Percentiles rank a stretch among this genome's conserved stretches.
Evolutionary conservation across 768 basidiomycete species (phyloP).

Genomic region (Leucosporidium yakuticum): DNA sequence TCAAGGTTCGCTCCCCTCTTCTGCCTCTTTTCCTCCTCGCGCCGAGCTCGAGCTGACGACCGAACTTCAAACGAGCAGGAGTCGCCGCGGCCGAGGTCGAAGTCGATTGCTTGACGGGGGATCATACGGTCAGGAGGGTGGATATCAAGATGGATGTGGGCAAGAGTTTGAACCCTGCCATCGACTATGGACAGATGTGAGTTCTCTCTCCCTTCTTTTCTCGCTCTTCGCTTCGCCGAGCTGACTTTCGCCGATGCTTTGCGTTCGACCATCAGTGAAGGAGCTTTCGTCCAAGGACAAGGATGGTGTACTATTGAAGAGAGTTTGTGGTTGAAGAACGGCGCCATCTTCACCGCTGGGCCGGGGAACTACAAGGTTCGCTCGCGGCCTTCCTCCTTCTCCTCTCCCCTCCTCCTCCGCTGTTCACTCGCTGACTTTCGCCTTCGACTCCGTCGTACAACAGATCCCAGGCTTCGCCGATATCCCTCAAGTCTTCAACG

Average conservation of each 20-base stretch:
- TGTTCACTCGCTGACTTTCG: not conserved
- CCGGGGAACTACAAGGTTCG: slow-evolving; percentile 19
- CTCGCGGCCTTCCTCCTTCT: not conserved
- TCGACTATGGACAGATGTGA: slow-evolving; percentile 38
- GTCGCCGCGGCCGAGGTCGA: slow-evolving; percentile 36
- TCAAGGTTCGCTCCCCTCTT: not conserved
- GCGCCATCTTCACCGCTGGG: slow-evolving; percentile 36
- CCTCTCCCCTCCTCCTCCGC: not conserved
- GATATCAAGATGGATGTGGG: slow-evolving; percentile 38
- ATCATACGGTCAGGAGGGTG: slow-evolving; percentile 26
- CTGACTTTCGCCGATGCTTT: no score
- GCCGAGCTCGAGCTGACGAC: not conserved
- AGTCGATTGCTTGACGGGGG: slow-evolving; percentile 37
- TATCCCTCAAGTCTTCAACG: slow-evolving; percentile 35
- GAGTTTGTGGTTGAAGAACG: slow-evolving; percentile 35
- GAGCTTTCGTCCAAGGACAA: slow-evolving; percentile 32
- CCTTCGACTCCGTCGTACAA: slow-evolving; percentile 3
- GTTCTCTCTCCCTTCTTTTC: no score
- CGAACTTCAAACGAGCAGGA: not conserved
- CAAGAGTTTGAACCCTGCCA: slow-evolving; percentile 35
- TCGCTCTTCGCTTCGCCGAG: no score
- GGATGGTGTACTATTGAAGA: slow-evolving; percentile 38
- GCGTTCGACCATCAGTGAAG: slow-evolving; percentile 4
- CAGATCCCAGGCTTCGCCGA: slow-evolving; percentile 38
- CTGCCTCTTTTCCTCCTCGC: not conserved